Evolutionary conservation across 495 filamentous ascomycete genomes (phyloP).

Genomic region (Aspergillus wentii): DNA sequence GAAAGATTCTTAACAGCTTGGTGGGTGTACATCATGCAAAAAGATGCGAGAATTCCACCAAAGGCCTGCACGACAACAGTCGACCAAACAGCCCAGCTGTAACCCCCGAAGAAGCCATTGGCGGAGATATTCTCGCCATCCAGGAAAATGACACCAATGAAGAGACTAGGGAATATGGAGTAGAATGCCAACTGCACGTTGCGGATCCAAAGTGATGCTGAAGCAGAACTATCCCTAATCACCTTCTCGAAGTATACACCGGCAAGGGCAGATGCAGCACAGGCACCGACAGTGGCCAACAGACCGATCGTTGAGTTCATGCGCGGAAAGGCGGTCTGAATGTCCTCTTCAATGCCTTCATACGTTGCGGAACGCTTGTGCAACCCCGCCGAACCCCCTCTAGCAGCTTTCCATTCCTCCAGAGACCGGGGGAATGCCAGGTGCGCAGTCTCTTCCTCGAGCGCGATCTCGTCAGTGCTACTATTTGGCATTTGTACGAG

Average conservation of each 20-base stretch:
- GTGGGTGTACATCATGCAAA: constrained; percentile 75
- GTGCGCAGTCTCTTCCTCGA: constrained; percentile 43
- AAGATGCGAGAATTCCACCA: constrained; percentile 75
- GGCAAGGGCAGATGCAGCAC: constrained; percentile 73
- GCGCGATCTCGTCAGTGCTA: constrained; percentile 38
- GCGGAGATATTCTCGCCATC: constrained; percentile 80
- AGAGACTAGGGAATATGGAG: constrained; percentile 79
- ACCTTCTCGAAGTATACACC: constrained; percentile 95
- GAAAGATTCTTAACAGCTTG: constrained; percentile 78
- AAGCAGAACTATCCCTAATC: constrained; percentile 69
- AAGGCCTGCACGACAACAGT: constrained; percentile 76
- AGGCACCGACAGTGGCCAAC: constrained; percentile 68
- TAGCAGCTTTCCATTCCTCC: constrained; percentile 45
- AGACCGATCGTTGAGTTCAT: constrained; percentile 79
- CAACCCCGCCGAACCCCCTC: constrained; percentile 40
- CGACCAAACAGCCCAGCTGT: constrained; percentile 87
- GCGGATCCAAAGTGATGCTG: constrained; percentile 79
- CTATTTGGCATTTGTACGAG: constrained; percentile 74
- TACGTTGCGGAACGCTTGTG: constrained; percentile 85
- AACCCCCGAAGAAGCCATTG: constrained; percentile 88
- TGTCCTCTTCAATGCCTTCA: constrained; percentile 85
- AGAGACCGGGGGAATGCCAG: constrained; percentile 73
- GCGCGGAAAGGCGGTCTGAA: constrained; percentile 53
- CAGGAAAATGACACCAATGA: constrained; percentile 79
- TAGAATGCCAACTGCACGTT: constrained; percentile 94